phyloP scores from a whole-genome alignment of 2,329 filamentous ascomycete species.

The Colletotrichum acutatum region DNA sequence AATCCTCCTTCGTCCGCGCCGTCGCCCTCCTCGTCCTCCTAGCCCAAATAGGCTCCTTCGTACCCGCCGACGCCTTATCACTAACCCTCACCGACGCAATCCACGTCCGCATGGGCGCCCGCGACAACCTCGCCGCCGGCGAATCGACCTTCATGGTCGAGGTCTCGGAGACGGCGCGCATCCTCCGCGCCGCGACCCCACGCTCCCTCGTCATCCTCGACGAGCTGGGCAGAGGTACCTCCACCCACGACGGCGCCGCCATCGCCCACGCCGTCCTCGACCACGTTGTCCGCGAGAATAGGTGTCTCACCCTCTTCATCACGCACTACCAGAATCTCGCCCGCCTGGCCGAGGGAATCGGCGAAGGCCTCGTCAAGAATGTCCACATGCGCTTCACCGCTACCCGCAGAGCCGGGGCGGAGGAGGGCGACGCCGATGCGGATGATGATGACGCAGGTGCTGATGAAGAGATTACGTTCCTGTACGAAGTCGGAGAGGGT shows the following conservation, averaged over 20 bases:
- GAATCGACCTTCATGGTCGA: conserved; percentile 99
- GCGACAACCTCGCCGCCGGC: conserved; percentile 94
- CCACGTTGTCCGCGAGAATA: conserved; percentile 79
- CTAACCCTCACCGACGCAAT: conserved; percentile 91
- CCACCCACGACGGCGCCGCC: conserved; percentile 94
- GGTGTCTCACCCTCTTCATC: conserved; percentile 91
- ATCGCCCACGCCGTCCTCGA: conserved; percentile 94
- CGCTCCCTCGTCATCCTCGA: conserved; percentile 91
- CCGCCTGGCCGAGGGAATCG: conserved; percentile 75
- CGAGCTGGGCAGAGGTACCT: conserved; percentile 92
- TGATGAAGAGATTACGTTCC: conserved; percentile 87
- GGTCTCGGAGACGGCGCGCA: conserved; percentile 89
- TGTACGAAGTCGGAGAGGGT: conserved; percentile 92
- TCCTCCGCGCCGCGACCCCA: conserved; percentile 88
- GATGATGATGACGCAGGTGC: conserved; percentile 47
- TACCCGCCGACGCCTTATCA: conserved; percentile 79
- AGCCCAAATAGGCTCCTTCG: conserved; percentile 93
- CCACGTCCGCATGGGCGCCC: conserved; percentile 94
- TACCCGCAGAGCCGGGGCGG: conserved; percentile 38
- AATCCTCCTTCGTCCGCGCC: conserved; percentile 96
- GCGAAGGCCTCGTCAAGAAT: conserved; percentile 74
- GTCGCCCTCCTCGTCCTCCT: conserved; percentile 93
- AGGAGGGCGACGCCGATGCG: conserved; percentile 36
- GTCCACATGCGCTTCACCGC: conserved; percentile 92
- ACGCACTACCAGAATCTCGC: conserved; percentile 95